These are phyloP conservation scores for Aspergillus sp. DNA, from an alignment of 2,329 filamentous ascomycete species.

Conservation along the genomic window DNA sequence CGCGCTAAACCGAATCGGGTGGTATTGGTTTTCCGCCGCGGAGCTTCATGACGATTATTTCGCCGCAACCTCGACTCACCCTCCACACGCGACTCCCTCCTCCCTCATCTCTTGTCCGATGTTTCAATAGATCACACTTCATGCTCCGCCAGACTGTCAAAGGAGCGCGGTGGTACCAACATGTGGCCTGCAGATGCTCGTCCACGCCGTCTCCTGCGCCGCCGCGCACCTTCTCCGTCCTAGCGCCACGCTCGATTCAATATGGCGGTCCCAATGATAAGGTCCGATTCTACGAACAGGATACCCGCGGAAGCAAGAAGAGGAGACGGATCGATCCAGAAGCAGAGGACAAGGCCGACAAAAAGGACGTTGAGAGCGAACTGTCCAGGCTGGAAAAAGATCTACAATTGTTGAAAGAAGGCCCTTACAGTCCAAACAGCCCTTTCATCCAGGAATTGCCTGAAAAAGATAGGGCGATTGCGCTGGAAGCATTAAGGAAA, in stretches of 20 bases:
- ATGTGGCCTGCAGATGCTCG: conserved; percentile 36
- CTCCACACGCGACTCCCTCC: conserved; percentile 10
- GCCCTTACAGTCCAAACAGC: conserved; percentile 43
- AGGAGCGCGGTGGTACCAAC: conserved; percentile 44
- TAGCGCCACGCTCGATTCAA: conserved; percentile 27
- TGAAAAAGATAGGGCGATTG: conserved; percentile 39
- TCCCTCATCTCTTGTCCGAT: conserved; percentile 22
- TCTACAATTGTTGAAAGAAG: conserved; percentile 38
- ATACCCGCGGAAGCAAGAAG: conserved; percentile 33
- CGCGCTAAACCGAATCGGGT: conserved; percentile 32
- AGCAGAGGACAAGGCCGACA: conserved; percentile 37
- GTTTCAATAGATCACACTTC: conserved; percentile 32
- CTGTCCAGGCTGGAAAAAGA: conserved; percentile 40
- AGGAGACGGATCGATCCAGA: conserved; percentile 38
- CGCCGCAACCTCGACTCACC: neutral
- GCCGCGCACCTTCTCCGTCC: conserved; percentile 30
- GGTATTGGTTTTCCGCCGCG: conserved; percentile 26
- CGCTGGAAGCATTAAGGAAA: conserved; percentile 42
- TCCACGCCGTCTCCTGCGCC: conserved; percentile 22
- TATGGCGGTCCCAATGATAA: conserved; percentile 40
- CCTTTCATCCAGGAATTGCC: conserved; percentile 42
- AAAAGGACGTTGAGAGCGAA: conserved; percentile 35
- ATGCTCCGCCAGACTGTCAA: conserved; percentile 45
- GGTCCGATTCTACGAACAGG: conserved; percentile 44
- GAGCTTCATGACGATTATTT: conserved; percentile 10